Evolutionary conservation across 768 basidiomycete species (phyloP), one percentile per base, ranked within the genome.

Genomic region (Pleurotus eryngii): DNA sequence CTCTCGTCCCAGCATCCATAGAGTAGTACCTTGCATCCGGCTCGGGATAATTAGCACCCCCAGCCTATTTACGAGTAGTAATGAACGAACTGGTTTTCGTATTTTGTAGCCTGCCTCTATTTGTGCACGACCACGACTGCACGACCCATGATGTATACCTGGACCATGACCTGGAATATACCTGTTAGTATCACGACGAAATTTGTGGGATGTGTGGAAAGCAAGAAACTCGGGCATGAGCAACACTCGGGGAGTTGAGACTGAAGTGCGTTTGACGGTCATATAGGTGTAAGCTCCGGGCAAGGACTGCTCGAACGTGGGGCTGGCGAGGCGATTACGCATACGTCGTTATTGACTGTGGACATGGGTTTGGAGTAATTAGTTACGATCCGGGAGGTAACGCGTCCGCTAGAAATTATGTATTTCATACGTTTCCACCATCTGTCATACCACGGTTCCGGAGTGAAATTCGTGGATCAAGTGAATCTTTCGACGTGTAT

Each of bases 11-110:
- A 17, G 7, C 22, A 20, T 54, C 4, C 51, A 43, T 54, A 54
- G 51, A 54, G n/a, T 54, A 54, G 51, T 54, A 38, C 37, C 42
- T 50, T 27, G 30, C 38, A 17, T 26, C 20, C 51, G 22, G 22
- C 18, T n/a, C 18, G 42, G 35, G 42, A 54, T 54, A 37, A 17
- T 42, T 54, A n/a, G 14, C 51, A 50, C 38, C 30, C 27, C 27
- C 15, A 26, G 38, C 14, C 47, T 50, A 50, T 22, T 48, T 40
- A 40, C 39, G 26, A 50, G 20, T 50, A 27, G 39, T 54, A 54
- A 42, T 54, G 27, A 39, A 54, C 51, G 51, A 54, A 54, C 51
- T 54, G 51, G 51, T 27, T 54, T 54, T 42, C 37, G 35, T 40
- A 12, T 18, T 17, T 26, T 15, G 22, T 27, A 35, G 11, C 49